phyloP scores from a whole-genome alignment of 2,329 filamentous ascomycete genomes.

The Colletotrichum coccodes region DNA sequence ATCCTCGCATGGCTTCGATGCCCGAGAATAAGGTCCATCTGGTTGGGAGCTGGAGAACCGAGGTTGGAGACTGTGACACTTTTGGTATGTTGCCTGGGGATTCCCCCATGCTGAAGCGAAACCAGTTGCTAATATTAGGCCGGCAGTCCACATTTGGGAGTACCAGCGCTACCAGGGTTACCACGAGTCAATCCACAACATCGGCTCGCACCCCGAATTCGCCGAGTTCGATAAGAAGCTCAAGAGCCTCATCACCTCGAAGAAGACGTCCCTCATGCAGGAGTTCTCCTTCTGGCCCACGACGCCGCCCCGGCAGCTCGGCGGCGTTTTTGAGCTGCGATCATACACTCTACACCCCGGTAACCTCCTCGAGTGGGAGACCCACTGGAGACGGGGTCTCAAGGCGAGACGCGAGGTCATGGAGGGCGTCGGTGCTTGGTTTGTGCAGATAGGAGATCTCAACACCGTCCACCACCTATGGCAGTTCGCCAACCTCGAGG shows the following conservation, averaged over 20 bases:
- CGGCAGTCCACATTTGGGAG: constrained; percentile 96
- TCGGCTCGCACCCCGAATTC: constrained; percentile 85
- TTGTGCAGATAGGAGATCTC: constrained; percentile 96
- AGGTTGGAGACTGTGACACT: constrained; percentile 96
- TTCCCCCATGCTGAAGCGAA: constrained; percentile 1
- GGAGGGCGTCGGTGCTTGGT: constrained; percentile 99
- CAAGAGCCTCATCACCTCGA: constrained; percentile 84
- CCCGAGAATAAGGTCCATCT: constrained; percentile 94
- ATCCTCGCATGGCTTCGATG: constrained; percentile 85
- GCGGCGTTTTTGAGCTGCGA: constrained; percentile 93
- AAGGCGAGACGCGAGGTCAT: constrained; percentile 94
- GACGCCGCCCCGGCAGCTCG: constrained; percentile 86
- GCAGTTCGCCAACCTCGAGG: constrained; percentile 98
- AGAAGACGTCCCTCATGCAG: constrained; percentile 94
- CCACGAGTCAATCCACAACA: constrained; percentile 88
- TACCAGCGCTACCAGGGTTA: constrained; percentile 98
- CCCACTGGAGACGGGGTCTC: constrained; percentile 93
- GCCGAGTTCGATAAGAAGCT: constrained; percentile 85
- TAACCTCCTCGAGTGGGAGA: constrained; percentile 98
- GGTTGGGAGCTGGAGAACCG: constrained; percentile 97
- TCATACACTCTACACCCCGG: constrained; percentile 97
- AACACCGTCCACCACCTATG: constrained; percentile 98
- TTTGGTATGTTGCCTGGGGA: constrained; percentile 74
- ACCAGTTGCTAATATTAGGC: constrained; percentile 22
- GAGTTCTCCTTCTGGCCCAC: constrained; percentile 99